A percentile compares a stretch with the other conserved stretches of the same genome.
Evolutionary conservation across 768 basidiomycete genomes (phyloP).

Genomic region (Exidia glandulosa): DNA sequence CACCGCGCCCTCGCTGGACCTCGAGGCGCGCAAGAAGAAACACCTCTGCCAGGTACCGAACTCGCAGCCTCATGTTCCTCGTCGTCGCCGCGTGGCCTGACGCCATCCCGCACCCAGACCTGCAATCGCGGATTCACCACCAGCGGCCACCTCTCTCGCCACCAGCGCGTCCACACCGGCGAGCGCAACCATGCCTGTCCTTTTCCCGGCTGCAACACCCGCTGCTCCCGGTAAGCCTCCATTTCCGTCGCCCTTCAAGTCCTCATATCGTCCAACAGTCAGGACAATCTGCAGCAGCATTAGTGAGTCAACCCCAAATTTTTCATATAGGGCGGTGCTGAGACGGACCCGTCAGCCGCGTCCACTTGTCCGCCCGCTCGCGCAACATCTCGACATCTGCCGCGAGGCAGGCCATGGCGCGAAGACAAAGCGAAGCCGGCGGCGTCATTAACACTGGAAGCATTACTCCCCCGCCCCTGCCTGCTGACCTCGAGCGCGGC

Average conservation of each 20-base stretch:
- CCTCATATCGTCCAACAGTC: too few species aligned
- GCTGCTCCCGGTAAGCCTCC: constrained; percentile 83
- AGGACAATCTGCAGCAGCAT: constrained; percentile 75
- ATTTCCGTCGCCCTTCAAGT: too few species aligned
- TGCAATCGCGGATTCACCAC: constrained; percentile 52
- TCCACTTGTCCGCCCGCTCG: background rate
- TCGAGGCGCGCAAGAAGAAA: background rate
- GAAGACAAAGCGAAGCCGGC: background rate
- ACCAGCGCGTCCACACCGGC: constrained; percentile 83
- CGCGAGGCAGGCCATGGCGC: background rate
- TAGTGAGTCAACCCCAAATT: too few species aligned
- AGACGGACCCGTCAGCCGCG: background rate
- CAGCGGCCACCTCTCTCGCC: constrained; percentile 78
- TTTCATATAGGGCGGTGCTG: too few species aligned
- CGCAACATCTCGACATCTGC: background rate
- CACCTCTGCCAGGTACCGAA: background rate
- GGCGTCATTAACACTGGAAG: background rate
- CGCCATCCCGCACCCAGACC: too few species aligned
- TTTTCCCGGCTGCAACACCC: constrained; percentile 89
- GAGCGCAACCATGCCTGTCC: constrained; percentile 89
- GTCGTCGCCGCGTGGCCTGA: too few species aligned
- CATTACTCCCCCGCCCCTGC: background rate
- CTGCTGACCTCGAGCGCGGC: background rate
- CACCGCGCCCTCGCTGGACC: background rate
- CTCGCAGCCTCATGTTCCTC: too few species aligned